phyloP scores from a whole-genome alignment of 495 filamentous ascomycete genomes.

The Tuber umbilicatum region DNA sequence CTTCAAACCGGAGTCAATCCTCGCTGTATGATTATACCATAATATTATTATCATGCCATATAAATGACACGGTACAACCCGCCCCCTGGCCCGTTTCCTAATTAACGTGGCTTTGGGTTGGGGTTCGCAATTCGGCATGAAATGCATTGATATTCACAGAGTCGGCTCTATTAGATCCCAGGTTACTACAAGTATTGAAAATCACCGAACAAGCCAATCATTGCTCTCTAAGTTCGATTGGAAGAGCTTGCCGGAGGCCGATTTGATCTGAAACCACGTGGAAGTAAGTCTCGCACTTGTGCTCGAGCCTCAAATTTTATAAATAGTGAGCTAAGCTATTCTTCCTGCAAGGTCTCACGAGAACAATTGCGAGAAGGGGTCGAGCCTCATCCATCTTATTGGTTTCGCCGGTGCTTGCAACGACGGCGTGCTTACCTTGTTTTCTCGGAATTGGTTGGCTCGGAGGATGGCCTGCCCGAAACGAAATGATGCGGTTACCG shows the following conservation, averaged over 20 bases:
- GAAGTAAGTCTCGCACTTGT: not conserved
- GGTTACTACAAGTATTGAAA: not conserved
- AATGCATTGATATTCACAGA: not conserved
- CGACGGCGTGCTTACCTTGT: not conserved
- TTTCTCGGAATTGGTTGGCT: not conserved
- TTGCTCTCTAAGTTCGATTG: not conserved
- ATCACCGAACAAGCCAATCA: not conserved
- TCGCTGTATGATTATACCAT: not conserved
- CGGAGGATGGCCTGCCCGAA: not conserved
- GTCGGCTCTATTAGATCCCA: not conserved
- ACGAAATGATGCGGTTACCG: not conserved
- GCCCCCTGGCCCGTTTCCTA: not conserved
- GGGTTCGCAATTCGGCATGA: not conserved
- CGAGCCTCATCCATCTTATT: not conserved
- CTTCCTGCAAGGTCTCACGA: not conserved
- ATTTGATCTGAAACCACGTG: slow-evolving; percentile 3
- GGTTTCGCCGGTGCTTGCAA: not conserved
- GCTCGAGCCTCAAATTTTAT: slow-evolving; percentile 1
- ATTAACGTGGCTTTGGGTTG: not conserved
- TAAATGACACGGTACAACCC: not conserved
- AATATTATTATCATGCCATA: not conserved
- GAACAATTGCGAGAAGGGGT: not conserved
- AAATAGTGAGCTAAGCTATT: not conserved
- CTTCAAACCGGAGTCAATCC: too few species aligned
- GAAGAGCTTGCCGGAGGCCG: not conserved